Evolutionary conservation across 1,139 yeast genomes (phyloP).

Genomic region (Diutina ranongensis): DNA sequence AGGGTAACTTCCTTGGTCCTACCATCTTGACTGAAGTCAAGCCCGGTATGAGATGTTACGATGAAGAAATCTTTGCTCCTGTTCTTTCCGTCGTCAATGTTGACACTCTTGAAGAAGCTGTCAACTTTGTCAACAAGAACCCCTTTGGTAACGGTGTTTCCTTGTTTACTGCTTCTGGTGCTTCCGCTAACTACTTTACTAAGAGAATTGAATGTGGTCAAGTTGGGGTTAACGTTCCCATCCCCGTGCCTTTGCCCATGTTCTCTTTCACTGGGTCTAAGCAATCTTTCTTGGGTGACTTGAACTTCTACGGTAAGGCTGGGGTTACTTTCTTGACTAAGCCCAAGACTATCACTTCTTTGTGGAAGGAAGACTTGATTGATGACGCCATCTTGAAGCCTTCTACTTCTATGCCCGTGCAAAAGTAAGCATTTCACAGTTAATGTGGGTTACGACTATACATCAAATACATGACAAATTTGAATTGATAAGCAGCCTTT

Average conservation of each 20-base stretch:
- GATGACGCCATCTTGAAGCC: slow-evolving; percentile 34
- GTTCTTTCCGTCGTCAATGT: slow-evolving; percentile 55
- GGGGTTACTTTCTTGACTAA: slow-evolving; percentile 66
- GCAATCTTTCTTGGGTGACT: slow-evolving; percentile 67
- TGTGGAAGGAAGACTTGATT: slow-evolving; percentile 54
- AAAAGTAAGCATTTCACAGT: slow-evolving; percentile 19
- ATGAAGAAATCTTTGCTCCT: slow-evolving; percentile 71
- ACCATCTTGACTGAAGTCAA: slow-evolving; percentile 53
- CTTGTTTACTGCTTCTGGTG: slow-evolving; percentile 59
- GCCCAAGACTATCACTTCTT: slow-evolving; percentile 63
- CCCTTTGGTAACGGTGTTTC: slow-evolving; percentile 69
- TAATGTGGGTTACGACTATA: too few species aligned
- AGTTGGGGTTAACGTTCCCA: slow-evolving; percentile 72
- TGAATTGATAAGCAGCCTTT: too few species aligned
- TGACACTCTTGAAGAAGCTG: slow-evolving; percentile 65
- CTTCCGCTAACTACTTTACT: slow-evolving; percentile 59
- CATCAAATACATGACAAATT: too few species aligned
- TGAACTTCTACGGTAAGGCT: slow-evolving; percentile 71
- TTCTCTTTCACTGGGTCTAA: slow-evolving; percentile 74
- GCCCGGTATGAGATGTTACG: slow-evolving; percentile 64
- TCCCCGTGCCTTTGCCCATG: slow-evolving; percentile 80
- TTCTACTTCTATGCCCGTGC: slow-evolving; percentile 61
- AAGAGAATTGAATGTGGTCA: slow-evolving; percentile 67
- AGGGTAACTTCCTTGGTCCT: slow-evolving; percentile 70
- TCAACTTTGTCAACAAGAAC: slow-evolving; percentile 51